Evolutionary conservation across 805 yeast species (phyloP), one percentile per base, ranked within the genome.

Genomic region (Blastobotrys muscicola): DNA sequence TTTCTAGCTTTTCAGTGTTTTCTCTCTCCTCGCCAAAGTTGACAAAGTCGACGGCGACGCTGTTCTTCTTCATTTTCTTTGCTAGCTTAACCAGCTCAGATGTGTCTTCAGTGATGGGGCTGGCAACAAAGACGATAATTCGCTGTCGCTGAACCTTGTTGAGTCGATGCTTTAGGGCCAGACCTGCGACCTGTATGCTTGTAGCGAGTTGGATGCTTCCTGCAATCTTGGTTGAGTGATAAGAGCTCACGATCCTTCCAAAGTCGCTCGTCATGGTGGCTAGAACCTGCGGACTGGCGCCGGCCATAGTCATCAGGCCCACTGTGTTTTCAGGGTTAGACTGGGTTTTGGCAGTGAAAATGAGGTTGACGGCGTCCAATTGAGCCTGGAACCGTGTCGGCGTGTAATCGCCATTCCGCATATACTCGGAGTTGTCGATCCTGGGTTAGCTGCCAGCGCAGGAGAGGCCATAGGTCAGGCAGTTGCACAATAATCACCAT

Each of bases 141-240:
- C 98, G 76, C 66, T 87, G 97, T 52, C 76, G 82, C 62, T 87
- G 97, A 4, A 82, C 81, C 64, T 84, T 87, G 67, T 92, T 90
- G 63, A 87, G 96, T 58, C 98, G 85, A 67, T 90, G 97, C 61
- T 89, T 92, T 59, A 90, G 77, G 13, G 97, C 97, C 57, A 92
- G 66, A 1, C 82, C 82, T 10, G 97, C 97, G 49, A 92, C 94
- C 66, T 89, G 95, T 53, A 92, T 78, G 8, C 94, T 94, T 33
- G 87, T 82, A 26, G 81, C 69, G 45, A 92, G 71, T 57, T 86
- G 84, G 8, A 71, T 60, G 33, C 70, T 62, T 1, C 95, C 96
- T 11, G 70, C 68, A 44, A 92, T 78, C 51, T 74, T 75, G 4
- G 70, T 80, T 37, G 82, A 86, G 57, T 86, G 95, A 36, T 86